Evolutionary conservation across 2,329 filamentous ascomycete genomes (phyloP).

Genomic region (Arthrobotrys iridis): DNA sequence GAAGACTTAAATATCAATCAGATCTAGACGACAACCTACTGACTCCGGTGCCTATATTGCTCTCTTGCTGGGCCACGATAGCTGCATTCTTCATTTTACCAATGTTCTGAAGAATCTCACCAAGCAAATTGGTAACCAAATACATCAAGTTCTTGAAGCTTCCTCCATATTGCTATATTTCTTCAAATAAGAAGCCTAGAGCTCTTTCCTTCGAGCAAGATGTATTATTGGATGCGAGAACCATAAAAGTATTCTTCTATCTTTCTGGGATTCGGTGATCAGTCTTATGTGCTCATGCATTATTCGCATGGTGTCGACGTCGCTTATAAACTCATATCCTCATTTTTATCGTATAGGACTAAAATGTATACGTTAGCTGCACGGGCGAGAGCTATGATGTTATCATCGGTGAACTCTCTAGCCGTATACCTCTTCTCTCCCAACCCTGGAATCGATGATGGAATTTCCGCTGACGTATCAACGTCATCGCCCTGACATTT

Average conservation of each 20-base stretch:
- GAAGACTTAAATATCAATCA: too few species aligned
- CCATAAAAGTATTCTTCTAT: constrained; percentile 23
- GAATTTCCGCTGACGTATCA: too few species aligned
- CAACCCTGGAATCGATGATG: too few species aligned
- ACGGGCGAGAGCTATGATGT: constrained; percentile 25
- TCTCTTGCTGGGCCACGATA: too few species aligned
- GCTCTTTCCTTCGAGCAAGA: constrained; percentile 15
- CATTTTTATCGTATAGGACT: constrained; percentile 23
- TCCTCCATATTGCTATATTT: constrained; percentile 13
- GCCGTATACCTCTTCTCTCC: too few species aligned
- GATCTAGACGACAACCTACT: too few species aligned
- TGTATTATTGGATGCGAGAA: constrained; percentile 20
- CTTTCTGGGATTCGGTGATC: background rate
- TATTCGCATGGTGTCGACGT: constrained; percentile 33
- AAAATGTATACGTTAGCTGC: constrained; percentile 29
- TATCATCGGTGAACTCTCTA: too few species aligned
- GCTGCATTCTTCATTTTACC: constrained; percentile 18
- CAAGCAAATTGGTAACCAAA: constrained; percentile 15
- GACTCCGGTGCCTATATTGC: too few species aligned
- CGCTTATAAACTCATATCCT: constrained; percentile 19
- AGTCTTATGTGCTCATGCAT: constrained; percentile 39
- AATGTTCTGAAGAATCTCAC: constrained; percentile 37
- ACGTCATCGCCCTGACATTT: too few species aligned
- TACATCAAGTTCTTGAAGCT: constrained; percentile 36
- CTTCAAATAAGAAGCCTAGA: constrained; percentile 30